phyloP scores from a whole-genome alignment of 2,329 filamentous ascomycete genomes.

The Fusarium buharicum region DNA sequence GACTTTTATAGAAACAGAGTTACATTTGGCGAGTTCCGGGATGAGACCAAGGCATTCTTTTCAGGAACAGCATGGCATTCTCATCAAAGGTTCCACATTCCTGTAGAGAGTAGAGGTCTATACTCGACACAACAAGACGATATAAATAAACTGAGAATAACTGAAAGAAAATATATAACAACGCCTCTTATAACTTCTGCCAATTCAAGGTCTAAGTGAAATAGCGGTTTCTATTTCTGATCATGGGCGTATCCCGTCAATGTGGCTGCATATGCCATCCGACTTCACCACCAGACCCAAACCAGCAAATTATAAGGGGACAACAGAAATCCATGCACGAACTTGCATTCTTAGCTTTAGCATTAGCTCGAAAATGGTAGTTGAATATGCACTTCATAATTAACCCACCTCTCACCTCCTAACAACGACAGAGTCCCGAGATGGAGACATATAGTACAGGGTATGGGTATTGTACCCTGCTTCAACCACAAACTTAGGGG shows the following conservation, averaged over 20 bases:
- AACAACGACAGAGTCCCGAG: not conserved
- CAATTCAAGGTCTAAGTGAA: not conserved
- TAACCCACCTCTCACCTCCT: not conserved
- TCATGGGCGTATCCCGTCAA: conserved; percentile 11
- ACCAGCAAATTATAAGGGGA: not conserved
- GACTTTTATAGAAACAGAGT: not conserved
- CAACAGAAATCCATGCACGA: not conserved
- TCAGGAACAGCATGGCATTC: no score
- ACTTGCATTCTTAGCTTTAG: not conserved
- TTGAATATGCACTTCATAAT: conserved; percentile 1
- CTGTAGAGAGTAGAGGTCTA: not conserved
- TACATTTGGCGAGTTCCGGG: not conserved
- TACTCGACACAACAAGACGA: not conserved
- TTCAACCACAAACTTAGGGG: not conserved
- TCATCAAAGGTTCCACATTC: no score
- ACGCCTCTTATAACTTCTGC: not conserved
- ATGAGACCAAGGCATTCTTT: not conserved
- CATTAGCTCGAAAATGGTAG: not conserved
- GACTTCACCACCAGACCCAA: not conserved
- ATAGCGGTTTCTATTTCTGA: conserved; percentile 39
- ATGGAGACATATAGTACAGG: not conserved
- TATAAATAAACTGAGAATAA: not conserved
- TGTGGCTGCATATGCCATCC: conserved; percentile 16
- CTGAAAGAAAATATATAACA: not conserved
- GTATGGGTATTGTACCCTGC: conserved; percentile 4